Evolutionary conservation across 2,329 filamentous ascomycete species (phyloP), one percentile per base, ranked within the genome.

Genomic region (Stachybotrys chartarum): DNA sequence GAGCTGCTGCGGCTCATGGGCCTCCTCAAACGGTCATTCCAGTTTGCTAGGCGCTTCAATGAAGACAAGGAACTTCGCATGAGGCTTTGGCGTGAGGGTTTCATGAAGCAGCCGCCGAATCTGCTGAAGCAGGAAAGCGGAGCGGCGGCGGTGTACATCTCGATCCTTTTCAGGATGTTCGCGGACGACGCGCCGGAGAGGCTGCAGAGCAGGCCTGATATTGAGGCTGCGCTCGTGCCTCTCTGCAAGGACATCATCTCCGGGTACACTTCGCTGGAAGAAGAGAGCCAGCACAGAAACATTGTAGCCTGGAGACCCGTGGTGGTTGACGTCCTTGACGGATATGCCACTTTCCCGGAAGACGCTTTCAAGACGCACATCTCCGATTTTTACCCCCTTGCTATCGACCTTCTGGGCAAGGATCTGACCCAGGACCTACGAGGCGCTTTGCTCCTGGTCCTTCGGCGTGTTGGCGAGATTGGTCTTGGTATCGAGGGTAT

Each of bases 41-140:
- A 95, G 57, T 99, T 99, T 63, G 94, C 95, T 49, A 92, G 95
- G 66, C 89, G 88, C 64, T 99, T 99, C 79, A 99, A 99, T 71
- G 91, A 91, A 60, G 92, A 99, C 74, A 96, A 96, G 72, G 94
- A 97, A 62, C 78, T 99, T 44, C 86, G 94, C 50, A 96, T 96
- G 81, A 85, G 90, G 17, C 79, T 99, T 17, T 99, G 95, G 91
- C 82, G 91, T 52, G 94, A 99, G 70, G 94, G 95, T 0, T 99
- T 99, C 79, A 99, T 99, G 94, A 96, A 96, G 74, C 94, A 99
- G 69, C 93, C 94, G 16, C 94, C 94, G 3, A 99, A 99, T 66
- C 79, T 99, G 12, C 81, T 99, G 32, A 99, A 99, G 75, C 94
- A 99, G 70, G 94, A 99, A 74, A 90, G 85, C 58, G 93, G 94